Percentiles rank a stretch among this genome's conserved stretches.
Conservation (phyloP, 2,329 filamentous ascomycete genomes). For the Venturia oleaginea region DNA sequence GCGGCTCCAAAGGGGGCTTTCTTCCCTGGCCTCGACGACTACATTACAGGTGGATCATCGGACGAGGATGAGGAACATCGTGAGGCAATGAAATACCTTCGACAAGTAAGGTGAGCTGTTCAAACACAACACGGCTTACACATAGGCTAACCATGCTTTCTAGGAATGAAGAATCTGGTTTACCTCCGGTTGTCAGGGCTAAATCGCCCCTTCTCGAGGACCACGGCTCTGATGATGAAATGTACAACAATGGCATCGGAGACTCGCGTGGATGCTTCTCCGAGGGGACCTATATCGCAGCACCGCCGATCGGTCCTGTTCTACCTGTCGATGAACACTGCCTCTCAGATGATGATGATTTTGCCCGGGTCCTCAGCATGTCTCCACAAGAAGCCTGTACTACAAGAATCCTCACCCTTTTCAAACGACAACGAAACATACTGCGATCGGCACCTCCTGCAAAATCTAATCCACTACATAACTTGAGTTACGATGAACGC, state of each 20-base stretch:
- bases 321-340: neutral
- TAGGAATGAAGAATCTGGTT: conserved; percentile 65
- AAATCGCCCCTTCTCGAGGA: conserved; percentile 30
- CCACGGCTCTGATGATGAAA: conserved; percentile 25
- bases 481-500: neutral
- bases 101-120: conserved; percentile 20
- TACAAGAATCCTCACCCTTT: conserved; percentile 54
- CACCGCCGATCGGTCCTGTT: conserved; percentile 33
- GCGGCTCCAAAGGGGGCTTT: neutral
- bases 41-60: conserved; percentile 13
- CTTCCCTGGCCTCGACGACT: conserved; percentile 11
- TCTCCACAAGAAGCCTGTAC: conserved; percentile 59
- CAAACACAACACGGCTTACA: conserved; percentile 17
- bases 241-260: conserved; percentile 34
- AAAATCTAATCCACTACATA: neutral
- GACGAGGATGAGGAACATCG: conserved; percentile 20
- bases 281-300: conserved; percentile 70
- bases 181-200: conserved; percentile 65
- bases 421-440: conserved; percentile 52
- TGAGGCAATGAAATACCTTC: conserved; percentile 26
- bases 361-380: conserved; percentile 17
- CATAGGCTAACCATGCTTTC: conserved; percentile 15
- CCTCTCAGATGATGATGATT: conserved; percentile 18
- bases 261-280: conserved; percentile 59
- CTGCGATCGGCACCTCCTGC: conserved; percentile 44